Conservation (phyloP, 441 rosid species). For the Mallotus japonicus region DNA sequence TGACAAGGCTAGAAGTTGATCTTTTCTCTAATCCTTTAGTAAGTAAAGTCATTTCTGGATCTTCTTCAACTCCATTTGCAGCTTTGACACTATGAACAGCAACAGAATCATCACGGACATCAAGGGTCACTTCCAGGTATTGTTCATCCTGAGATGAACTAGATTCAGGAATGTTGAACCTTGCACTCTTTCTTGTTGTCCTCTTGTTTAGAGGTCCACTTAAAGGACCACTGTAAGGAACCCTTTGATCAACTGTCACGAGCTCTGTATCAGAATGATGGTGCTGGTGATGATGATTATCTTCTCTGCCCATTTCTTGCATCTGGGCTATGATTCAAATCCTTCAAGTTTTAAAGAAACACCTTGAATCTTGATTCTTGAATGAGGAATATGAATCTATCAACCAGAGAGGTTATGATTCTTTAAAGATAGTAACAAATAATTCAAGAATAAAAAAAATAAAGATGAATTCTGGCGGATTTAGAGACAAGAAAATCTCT, state of each 20-base stretch:
- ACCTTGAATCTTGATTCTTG: slow-evolving; percentile 1
- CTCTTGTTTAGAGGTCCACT: slow-evolving; percentile 45
- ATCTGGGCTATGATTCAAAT: slow-evolving; percentile 17
- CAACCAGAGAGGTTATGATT: not conserved
- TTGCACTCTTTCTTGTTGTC: slow-evolving; percentile 62
- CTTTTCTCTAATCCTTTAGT: slow-evolving; percentile 59
- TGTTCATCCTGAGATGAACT: slow-evolving; percentile 31
- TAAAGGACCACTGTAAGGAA: slow-evolving; percentile 59
- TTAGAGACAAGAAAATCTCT: not conserved
- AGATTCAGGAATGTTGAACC: slow-evolving; percentile 47
- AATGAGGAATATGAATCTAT: not conserved
- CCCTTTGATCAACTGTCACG: slow-evolving; percentile 43
- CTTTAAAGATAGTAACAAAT: no score
- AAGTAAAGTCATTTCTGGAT: slow-evolving; percentile 58
- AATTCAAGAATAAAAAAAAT: not conserved
- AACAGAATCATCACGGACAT: slow-evolving; percentile 63
- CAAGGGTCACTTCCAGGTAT: slow-evolving; percentile 72
- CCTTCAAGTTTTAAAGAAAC: not conserved
- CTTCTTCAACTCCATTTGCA: slow-evolving; percentile 37
- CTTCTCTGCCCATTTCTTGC: slow-evolving; percentile 39
- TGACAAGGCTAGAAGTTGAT: slow-evolving; percentile 42
- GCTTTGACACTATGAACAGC: slow-evolving; percentile 75
- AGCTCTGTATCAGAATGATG: slow-evolving; percentile 62
- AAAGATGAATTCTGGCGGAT: slow-evolving; percentile 1
- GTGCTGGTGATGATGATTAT: slow-evolving; percentile 21